Evolutionary conservation across 805 yeast species (phyloP).

Genomic region (Debaryomyces hansenii): DNA sequence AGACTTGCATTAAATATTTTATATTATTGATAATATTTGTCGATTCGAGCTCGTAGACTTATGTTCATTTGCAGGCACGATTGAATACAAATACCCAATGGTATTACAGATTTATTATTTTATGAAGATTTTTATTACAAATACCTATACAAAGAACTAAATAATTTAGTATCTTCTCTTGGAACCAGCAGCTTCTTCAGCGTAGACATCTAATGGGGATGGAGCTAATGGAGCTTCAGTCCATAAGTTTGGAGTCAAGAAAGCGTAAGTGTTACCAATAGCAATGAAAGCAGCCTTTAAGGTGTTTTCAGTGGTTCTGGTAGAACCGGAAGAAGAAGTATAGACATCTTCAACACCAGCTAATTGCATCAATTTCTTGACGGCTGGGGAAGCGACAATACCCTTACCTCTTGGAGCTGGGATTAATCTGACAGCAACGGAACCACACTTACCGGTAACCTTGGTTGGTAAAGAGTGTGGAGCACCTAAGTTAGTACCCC

Average conservation of each 20-base stretch:
- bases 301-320: slow-evolving; percentile 99
- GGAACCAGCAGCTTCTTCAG: slow-evolving; percentile 74
- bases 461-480: slow-evolving; percentile 98
- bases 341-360: slow-evolving; percentile 99
- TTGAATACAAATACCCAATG: too few species aligned
- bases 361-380: slow-evolving; percentile 96
- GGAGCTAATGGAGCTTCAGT: slow-evolving; percentile 76
- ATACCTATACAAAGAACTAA: neutral
- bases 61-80: too few species aligned
- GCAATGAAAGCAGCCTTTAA: slow-evolving; percentile 99
- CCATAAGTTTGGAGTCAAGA: slow-evolving; percentile 99
- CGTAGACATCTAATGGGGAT: slow-evolving; percentile 94
- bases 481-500: slow-evolving; percentile 99
- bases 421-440: slow-evolving; percentile 96
- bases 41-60: too few species aligned
- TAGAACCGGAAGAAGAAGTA: slow-evolving; percentile 98
- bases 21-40: neutral
- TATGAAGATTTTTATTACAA: neutral
- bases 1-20: neutral
- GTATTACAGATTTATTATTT: neutral
- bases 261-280: slow-evolving; percentile 99
- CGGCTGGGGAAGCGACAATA: slow-evolving; percentile 99
- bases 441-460: slow-evolving; percentile 99
- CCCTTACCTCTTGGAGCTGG: slow-evolving; percentile 99
- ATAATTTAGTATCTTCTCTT: slow-evolving; percentile 71